These are phyloP conservation scores for Populus hybrid DNA, from an alignment of 441 rosid genomes.

Conservation along the genomic window DNA sequence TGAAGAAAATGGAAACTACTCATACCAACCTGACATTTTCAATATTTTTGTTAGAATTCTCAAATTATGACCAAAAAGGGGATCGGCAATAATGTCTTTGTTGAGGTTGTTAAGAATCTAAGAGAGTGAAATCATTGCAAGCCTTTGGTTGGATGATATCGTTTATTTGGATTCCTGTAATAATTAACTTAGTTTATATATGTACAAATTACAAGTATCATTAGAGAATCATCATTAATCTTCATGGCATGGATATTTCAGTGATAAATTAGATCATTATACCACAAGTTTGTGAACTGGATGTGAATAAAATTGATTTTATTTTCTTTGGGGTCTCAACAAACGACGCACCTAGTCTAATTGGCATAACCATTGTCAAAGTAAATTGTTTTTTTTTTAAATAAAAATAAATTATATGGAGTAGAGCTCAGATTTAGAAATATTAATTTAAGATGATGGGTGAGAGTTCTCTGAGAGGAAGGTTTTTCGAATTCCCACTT, in stretches of 20 bases:
- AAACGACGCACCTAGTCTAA: too few species aligned
- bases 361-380: too few species aligned
- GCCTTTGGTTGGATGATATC: background rate
- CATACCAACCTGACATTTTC: background rate
- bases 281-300: background rate
- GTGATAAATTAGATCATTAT: background rate
- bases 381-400: too few species aligned
- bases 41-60: background rate
- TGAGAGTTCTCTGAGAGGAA: background rate
- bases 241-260: background rate
- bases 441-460: background rate
- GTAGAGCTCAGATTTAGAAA: too few species aligned
- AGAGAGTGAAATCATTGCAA: background rate
- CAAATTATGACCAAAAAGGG: background rate
- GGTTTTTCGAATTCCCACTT: background rate
- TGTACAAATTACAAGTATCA: background rate
- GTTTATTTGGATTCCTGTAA: background rate
- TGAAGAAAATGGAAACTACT: background rate
- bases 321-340: too few species aligned
- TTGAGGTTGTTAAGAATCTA: slow-evolving; percentile 2
- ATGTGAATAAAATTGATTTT: too few species aligned
- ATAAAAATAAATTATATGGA: background rate
- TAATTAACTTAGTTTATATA: background rate
- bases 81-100: background rate
- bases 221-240: background rate